Base-by-base conservation (phyloP, 2,329 filamentous ascomycete species). In the Alternaria arbusti region DNA sequence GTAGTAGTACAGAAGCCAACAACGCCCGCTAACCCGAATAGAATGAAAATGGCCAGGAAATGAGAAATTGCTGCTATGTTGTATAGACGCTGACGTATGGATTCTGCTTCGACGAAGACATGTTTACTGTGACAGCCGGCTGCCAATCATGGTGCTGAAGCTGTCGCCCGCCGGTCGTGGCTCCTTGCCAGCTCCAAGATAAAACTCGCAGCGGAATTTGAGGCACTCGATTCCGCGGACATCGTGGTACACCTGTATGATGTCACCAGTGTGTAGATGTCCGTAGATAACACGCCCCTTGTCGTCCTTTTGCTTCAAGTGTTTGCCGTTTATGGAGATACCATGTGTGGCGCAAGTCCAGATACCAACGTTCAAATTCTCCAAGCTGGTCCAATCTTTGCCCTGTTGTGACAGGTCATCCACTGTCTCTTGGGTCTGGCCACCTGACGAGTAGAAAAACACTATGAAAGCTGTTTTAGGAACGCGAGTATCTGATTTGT, bases 391-490 rank as follows among this genome's bases (percentile, higher is more conserved):
- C 82, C 84, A 89, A 60, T 86, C 84, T 74, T 86, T 87, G 55
- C 86, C 80, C 54, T 77, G 69, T 47, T 79, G 76, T 1, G 75
- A 77, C 9, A 79, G 55, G 10, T 79, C 86, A 36, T 76, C 66
- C 2, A 83, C 83, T 55, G 84, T 84, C 61, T 92, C 90, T 61
- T 90, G 90, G 11, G 87, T 87, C 1, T 89, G 86, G 59, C 87
- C 89, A 86, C 91, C 93, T 28, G 96, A 87, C 6, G 71, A 76
- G 57, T 75, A 78, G 66, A 73, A 79, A 32, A 93, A 84, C 40
- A 97, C 83, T 72, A 92, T 90, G 70, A 97, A 88, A 1, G 92
- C 93, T 66, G 90, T 90, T 75, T 95, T 95, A 1, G 94, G 93
- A 36, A 98, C 88, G 15, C 89, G 90, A 3, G 84, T 86, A 68